Percentiles rank a stretch among this genome's conserved stretches.
Conservation (phyloP, 164 flowering plant species). For the Platanus orientalis region DNA sequence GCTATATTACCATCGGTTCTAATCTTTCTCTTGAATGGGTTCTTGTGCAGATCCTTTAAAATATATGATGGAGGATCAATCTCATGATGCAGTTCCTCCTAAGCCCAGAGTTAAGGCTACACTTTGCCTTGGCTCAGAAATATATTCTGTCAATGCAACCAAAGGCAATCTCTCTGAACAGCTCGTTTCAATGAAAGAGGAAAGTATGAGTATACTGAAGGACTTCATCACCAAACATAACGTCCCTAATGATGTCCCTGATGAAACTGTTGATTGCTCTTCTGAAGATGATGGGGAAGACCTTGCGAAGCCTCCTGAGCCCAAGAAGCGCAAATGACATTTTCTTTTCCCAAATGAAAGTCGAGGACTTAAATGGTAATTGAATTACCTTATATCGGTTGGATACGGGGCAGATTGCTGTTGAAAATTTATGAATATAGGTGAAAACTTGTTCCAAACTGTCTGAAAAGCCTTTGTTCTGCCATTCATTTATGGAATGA, state of each 20-base stretch:
- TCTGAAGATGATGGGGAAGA: slow-evolving; percentile 51
- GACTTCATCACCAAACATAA: slow-evolving; percentile 70
- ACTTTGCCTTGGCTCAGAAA: slow-evolving; percentile 57
- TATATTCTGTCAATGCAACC: slow-evolving; percentile 22
- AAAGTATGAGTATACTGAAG: slow-evolving; percentile 67
- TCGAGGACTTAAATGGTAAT: too few species aligned
- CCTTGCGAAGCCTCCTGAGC: slow-evolving; percentile 16
- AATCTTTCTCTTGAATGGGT: background rate
- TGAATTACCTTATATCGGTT: too few species aligned
- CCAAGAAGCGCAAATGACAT: too few species aligned
- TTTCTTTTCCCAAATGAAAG: too few species aligned
- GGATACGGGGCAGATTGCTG: too few species aligned
- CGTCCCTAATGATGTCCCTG: slow-evolving; percentile 75
- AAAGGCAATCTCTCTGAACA: slow-evolving; percentile 52
- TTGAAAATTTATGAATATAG: too few species aligned
- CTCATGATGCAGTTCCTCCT: background rate
- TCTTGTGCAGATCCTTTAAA: background rate
- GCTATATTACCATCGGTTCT: too few species aligned
- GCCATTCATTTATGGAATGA: too few species aligned
- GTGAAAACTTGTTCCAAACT: too few species aligned
- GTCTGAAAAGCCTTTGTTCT: too few species aligned
- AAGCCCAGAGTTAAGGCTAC: slow-evolving; percentile 36
- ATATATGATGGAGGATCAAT: slow-evolving; percentile 9
- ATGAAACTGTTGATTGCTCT: slow-evolving; percentile 49
- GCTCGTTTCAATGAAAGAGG: slow-evolving; percentile 57